Evolutionary conservation across 306 rosid genomes (phyloP).

Genomic region (Alnus glutinosa): DNA sequence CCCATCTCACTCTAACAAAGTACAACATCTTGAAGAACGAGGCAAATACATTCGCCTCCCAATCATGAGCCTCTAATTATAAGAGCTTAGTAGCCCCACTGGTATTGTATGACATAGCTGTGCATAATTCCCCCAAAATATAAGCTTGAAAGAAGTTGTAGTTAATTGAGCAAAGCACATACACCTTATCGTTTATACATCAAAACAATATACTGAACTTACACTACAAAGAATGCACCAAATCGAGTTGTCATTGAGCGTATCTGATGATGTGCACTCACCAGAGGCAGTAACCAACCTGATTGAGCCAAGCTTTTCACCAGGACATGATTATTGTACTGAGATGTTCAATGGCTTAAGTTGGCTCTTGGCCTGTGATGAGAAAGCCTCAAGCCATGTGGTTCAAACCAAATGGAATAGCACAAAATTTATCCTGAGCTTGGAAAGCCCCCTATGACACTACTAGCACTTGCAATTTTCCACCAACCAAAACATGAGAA

Average conservation of each 20-base stretch:
- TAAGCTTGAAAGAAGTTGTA: not conserved
- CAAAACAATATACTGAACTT: not conserved
- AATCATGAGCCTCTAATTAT: not conserved
- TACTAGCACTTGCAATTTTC: not conserved
- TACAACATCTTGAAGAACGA: too few species aligned
- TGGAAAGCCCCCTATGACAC: too few species aligned
- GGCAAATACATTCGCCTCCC: too few species aligned
- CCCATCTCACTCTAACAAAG: too few species aligned
- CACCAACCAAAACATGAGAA: not conserved
- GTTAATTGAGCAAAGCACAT: not conserved
- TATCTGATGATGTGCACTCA: not conserved
- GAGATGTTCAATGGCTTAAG: not conserved
- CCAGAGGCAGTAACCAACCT: not conserved
- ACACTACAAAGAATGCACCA: not conserved
- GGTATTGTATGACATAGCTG: not conserved
- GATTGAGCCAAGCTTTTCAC: not conserved
- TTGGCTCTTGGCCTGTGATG: not conserved
- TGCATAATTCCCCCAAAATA: not conserved
- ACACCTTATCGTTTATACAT: not conserved
- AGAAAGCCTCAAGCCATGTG: not conserved
- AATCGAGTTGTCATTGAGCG: not conserved
- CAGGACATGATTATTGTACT: not conserved
- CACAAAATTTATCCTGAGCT: not conserved
- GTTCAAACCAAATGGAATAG: not conserved
- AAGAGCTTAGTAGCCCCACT: not conserved